A percentile compares a stretch with the other conserved stretches of the same genome.
phyloP scores from a whole-genome alignment of 2,329 filamentous ascomycete genomes.

The Pseudocercospora fuligena region DNA sequence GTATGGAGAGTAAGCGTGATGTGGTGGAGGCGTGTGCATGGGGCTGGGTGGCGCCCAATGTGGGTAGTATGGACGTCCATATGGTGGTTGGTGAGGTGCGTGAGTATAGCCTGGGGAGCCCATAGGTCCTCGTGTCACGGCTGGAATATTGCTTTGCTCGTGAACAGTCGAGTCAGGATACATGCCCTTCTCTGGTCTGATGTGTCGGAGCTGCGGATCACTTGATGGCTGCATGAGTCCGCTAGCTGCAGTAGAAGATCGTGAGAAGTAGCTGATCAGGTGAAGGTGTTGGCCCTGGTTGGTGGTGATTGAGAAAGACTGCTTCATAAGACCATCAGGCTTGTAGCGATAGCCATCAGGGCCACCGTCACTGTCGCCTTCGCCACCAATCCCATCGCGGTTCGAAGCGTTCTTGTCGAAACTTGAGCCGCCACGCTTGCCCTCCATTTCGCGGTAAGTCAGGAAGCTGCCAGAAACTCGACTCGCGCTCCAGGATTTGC shows the following conservation, averaged over 20 bases:
- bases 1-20: slow-evolving; percentile 42
- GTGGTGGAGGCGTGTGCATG: slow-evolving; percentile 47
- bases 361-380: slow-evolving; percentile 78
- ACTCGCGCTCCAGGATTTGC: slow-evolving; percentile 98
- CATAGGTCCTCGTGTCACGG: slow-evolving; percentile 77
- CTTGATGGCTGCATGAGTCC: slow-evolving; percentile 80
- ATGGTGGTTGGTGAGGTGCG: slow-evolving; percentile 51
- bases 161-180: slow-evolving; percentile 95
- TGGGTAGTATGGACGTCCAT: slow-evolving; percentile 43
- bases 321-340: slow-evolving; percentile 97
- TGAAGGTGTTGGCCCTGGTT: slow-evolving; percentile 89
- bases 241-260: slow-evolving; percentile 72
- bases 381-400: slow-evolving; percentile 79
- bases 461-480: slow-evolving; percentile 96
- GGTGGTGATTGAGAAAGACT: slow-evolving; percentile 98
- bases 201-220: slow-evolving; percentile 78
- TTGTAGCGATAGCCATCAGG: slow-evolving; percentile 94
- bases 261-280: slow-evolving; percentile 94
- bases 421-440: slow-evolving; percentile 80
- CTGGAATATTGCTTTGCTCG: slow-evolving; percentile 78
- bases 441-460: slow-evolving; percentile 98
- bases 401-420: slow-evolving; percentile 58
- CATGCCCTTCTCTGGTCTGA: slow-evolving; percentile 89
- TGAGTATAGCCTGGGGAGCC: slow-evolving; percentile 61
- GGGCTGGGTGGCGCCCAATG: slow-evolving; percentile 48